Base-by-base conservation (phyloP, 1,139 yeast genomes). In the Scheffersomyces cryptocercus region DNA sequence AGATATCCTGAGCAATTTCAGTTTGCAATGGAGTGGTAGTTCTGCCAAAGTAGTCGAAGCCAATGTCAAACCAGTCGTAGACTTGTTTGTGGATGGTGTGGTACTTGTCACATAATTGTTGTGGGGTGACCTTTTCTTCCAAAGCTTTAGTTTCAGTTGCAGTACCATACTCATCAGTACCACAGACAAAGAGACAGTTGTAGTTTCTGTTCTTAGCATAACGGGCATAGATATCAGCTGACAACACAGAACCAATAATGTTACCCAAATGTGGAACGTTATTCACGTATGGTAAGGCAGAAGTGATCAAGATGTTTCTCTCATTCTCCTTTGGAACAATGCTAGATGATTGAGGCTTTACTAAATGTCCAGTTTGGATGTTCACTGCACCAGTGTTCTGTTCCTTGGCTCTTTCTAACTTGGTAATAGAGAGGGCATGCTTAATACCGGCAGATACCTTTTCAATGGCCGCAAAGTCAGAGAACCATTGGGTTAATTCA, bases 101-200 rank as follows among this genome's bases (percentile, higher is more conserved):
- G 68, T 88, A 93, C 65, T 93, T 93, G 65, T 87, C 89, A 75
- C 98, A 93, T 56, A 93, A 75, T 60, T 89, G 84, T 56, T 81
- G 74, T 39, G 99, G 99, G 4, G 95, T 79, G 48, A 88, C 85
- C 37, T 86, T 84, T 61, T 93, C 98, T 67, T 93, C 99, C 46
- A 93, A 73, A 9, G 99, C 99, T 69, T 93, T 93, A 31, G 99
- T 95, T 68, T 93, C 99, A 24, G 99, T 93, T 40, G 99, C 99
- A 49, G 99, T 93, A 64, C 99, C 99, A 64, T 93, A 95, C 69
- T 93, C 99, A 64, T 93, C 99, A 32, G 99, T 95, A 69, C 99
- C 99, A 70, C 99, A 90, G 47, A 93, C 70, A 59, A 74, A 93
- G 49, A 93, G 71, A 16, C 96, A 77, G 63, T 91, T 93, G 72